Conservation (phyloP, 106 monocot genomes). For the Dendrobium chrysotoxum region DNA sequence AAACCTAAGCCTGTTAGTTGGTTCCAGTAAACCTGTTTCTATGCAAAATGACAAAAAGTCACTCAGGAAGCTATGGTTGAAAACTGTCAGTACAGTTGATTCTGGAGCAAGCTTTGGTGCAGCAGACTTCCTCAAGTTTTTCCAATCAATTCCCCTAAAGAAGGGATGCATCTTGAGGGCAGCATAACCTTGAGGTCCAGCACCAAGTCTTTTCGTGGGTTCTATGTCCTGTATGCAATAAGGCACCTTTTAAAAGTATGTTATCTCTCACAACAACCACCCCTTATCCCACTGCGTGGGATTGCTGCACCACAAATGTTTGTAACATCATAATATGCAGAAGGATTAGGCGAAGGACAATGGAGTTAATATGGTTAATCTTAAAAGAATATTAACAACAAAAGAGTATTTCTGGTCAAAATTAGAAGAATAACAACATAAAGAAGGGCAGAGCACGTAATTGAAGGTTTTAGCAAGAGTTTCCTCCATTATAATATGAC, state of each 20-base stretch:
- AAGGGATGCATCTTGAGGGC: slow-evolving; percentile 86
- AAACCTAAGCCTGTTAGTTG: slow-evolving; percentile 15
- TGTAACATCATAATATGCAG: neutral
- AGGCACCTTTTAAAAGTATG: neutral
- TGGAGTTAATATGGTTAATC: too few relatives aligned
- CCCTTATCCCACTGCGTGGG: too few relatives aligned
- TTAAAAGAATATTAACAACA: too few relatives aligned
- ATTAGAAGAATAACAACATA: too few relatives aligned
- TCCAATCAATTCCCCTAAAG: slow-evolving; percentile 85
- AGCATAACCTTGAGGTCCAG: slow-evolving; percentile 77
- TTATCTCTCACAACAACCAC: neutral
- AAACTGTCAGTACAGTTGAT: slow-evolving; percentile 34
- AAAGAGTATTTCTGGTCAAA: too few relatives aligned
- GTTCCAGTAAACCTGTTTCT: neutral
- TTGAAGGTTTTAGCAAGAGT: too few relatives aligned
- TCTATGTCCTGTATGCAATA: slow-evolving; percentile 59
- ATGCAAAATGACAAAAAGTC: neutral
- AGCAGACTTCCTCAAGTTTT: slow-evolving; percentile 40
- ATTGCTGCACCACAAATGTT: neutral
- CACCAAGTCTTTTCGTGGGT: slow-evolving; percentile 71
- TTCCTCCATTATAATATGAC: too few relatives aligned
- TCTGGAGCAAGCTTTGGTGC: slow-evolving; percentile 70
- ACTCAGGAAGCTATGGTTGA: neutral
- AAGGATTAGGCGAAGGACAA: too few relatives aligned
- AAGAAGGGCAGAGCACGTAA: too few relatives aligned